phyloP scores from a whole-genome alignment of 345 rosid genomes.

The Reutealis trisperma region DNA sequence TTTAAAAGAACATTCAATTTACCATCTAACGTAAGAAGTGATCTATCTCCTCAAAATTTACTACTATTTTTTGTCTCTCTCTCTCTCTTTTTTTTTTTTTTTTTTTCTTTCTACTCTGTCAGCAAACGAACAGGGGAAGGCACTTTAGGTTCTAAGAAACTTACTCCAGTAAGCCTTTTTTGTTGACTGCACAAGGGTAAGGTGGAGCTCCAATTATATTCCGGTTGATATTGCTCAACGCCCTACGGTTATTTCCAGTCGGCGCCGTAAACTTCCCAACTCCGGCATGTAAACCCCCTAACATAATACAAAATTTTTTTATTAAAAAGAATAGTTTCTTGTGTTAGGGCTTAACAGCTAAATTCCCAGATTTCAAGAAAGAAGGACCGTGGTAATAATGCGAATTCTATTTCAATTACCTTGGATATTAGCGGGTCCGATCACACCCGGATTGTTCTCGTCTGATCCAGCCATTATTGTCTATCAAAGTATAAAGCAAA shows the following conservation, averaged over 20 bases:
- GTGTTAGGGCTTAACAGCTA: conserved; percentile 20
- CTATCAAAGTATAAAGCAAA: conserved; percentile 20
- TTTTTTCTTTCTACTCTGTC: not conserved
- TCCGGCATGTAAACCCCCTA: conserved; percentile 57
- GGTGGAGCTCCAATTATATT: conserved; percentile 62
- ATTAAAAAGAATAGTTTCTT: conserved; percentile 15
- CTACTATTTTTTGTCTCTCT: too few relatives aligned
- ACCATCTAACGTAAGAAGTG: not conserved
- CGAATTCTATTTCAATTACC: conserved; percentile 34
- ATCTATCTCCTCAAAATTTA: not conserved
- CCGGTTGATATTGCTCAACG: conserved; percentile 64
- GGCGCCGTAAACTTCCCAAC: conserved; percentile 55
- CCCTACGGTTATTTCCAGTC: conserved; percentile 64
- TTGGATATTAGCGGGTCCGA: conserved; percentile 52
- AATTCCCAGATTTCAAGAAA: not conserved
- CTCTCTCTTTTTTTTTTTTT: too few relatives aligned
- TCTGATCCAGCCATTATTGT: conserved; percentile 67
- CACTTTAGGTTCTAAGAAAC: conserved; percentile 20
- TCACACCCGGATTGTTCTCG: conserved; percentile 73
- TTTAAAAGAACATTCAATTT: too few relatives aligned
- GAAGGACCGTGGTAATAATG: not conserved
- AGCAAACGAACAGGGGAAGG: not conserved
- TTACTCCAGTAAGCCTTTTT: conserved; percentile 64
- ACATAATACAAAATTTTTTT: not conserved
- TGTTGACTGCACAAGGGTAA: conserved; percentile 70